Evolutionary conservation across 371 early-diverging fungal species (phyloP).

Genomic region (Mucor irregularis): DNA sequence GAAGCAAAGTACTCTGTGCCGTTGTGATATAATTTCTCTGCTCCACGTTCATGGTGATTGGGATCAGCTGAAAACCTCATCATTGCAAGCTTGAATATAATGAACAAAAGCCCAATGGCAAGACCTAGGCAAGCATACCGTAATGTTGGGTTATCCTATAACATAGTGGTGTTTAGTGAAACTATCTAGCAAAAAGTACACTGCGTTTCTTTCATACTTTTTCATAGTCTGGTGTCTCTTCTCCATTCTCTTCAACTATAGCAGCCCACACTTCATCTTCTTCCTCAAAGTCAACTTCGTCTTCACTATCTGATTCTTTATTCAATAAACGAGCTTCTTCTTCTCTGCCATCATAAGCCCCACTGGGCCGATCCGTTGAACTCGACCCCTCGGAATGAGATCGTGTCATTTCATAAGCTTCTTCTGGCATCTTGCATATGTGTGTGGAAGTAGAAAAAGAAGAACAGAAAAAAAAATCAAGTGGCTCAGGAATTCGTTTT

Average conservation of each 20-base stretch:
- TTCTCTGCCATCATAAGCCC: constrained; percentile 7
- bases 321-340: constrained; percentile 19
- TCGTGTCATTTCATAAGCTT: constrained; percentile 19
- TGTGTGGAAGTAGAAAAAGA: background rate
- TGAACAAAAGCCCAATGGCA: constrained; percentile 27
- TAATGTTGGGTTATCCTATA: constrained; percentile 15
- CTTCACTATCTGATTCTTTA: constrained; percentile 17
- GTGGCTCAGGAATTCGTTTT: too few relatives aligned
- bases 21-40: constrained; percentile 47
- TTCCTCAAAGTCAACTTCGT: constrained; percentile 4
- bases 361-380: constrained; percentile 1
- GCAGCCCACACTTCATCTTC: constrained; percentile 21
- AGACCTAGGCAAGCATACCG: constrained; percentile 20
- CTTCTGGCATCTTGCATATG: constrained; percentile 7
- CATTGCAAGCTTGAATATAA: constrained; percentile 27
- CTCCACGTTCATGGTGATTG: constrained; percentile 13
- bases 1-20: constrained; percentile 72
- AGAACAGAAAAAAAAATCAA: background rate
- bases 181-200: background rate
- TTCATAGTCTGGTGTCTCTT: background rate
- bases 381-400: constrained; percentile 12
- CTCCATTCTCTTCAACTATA: constrained; percentile 15
- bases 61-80: constrained; percentile 12
- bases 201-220: background rate
- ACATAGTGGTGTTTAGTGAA: background rate